Base-by-base conservation (phyloP, 2,329 filamentous ascomycete species). In the Scedosporium dehoogii region DNA sequence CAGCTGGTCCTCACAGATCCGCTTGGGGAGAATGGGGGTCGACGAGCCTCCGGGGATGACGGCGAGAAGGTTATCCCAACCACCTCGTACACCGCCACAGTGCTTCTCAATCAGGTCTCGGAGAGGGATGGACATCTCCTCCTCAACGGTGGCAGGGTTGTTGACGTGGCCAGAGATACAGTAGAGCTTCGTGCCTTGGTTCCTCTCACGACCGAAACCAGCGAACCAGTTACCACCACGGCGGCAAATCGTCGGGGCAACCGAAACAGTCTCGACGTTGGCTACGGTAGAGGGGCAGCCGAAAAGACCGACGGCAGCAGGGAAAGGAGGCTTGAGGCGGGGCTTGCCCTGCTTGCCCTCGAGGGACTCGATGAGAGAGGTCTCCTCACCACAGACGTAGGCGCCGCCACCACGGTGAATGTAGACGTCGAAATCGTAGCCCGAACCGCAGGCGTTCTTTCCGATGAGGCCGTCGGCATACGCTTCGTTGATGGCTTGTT, bases 341-440 rank as follows among this genome's bases (percentile, higher is more conserved):
- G 94, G 94, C 84, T 99, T 99, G 76, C 94, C 94, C 55, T 93
- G 91, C 83, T 99, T 99, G 74, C 94, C 94, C 81, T 99, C 94
- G 65, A 99, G 84, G 33, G 94, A 97, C 77, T 99, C 94, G 72
- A 99, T 99, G 66, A 99, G 82, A 12, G 93, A 97, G 4, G 94
- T 99, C 79, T 99, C 94, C 78, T 99, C 94, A 70, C 94, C 94
- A 71, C 94, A 99, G 66, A 99, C 91, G 77, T 99, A 99, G 66
- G 94, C 94, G 73, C 94, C 94, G 79, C 91, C 96, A 72, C 94
- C 94, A 66, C 94, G 91, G 84, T 99, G 94, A 69, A 99, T 79
- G 78, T 89, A 97, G 71, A 99, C 89, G 73, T 99, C 94, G 73
- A 97, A 99, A 78, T 97, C 93, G 79, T 97, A 99, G 68, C 94